phyloP scores from a whole-genome alignment of 1,139 yeast species.

The Chernovozyma sophiae-reginae region DNA sequence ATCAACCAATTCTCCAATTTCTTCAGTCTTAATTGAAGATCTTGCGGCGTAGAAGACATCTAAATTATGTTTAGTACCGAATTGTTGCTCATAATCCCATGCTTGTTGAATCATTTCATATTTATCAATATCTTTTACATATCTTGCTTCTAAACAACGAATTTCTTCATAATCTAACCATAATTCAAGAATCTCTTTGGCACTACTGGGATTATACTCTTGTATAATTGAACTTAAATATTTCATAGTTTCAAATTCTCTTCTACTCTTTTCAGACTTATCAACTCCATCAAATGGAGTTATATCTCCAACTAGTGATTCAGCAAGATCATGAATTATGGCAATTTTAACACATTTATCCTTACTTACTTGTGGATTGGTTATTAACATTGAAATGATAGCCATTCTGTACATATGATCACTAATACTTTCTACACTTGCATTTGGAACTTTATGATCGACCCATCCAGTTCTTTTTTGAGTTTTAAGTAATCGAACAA shows the following conservation, averaged over 20 bases:
- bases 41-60: constrained; percentile 68
- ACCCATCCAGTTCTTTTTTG: constrained; percentile 95
- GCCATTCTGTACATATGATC: constrained; percentile 99
- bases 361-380: constrained; percentile 31
- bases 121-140: constrained; percentile 92
- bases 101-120: constrained; percentile 89
- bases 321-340: constrained; percentile 91
- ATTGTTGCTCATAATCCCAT: constrained; percentile 77
- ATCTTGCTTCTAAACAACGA: constrained; percentile 75
- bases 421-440: constrained; percentile 65
- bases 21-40: constrained; percentile 62
- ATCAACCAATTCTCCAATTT: constrained; percentile 68
- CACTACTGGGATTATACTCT: constrained; percentile 61
- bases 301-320: constrained; percentile 88
- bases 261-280: constrained; percentile 67
- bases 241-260: constrained; percentile 72
- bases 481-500: constrained; percentile 68
- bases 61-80: constrained; percentile 53
- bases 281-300: constrained; percentile 79
- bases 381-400: constrained; percentile 70
- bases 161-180: constrained; percentile 93
- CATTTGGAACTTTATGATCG: constrained; percentile 57
- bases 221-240: constrained; percentile 59
- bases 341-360: constrained; percentile 81
- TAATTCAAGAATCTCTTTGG: constrained; percentile 62